Base-by-base conservation (phyloP, 2,329 filamentous ascomycete species). In the Furcasterigmium furcatum region DNA sequence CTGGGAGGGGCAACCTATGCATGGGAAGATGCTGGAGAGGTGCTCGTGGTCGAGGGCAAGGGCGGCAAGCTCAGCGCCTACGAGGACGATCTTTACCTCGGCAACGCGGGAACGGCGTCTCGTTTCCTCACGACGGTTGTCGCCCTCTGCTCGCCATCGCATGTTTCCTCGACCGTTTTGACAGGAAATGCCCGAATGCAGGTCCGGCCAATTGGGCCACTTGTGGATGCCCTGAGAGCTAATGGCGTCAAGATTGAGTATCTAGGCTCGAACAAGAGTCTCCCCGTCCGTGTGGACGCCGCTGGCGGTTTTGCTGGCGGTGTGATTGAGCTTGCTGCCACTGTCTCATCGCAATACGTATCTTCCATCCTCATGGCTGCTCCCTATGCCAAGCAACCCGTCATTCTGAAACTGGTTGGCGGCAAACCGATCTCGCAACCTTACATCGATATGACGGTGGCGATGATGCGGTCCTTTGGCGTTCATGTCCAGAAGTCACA, bases 131-230 rank as follows among this genome's bases (percentile, higher is more conserved):
- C 94, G 1, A 95, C 90, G 1, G 91, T 97, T 20, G 86, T 90
- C 12, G 87, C 91, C 9, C 80, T 99, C 24, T 94, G 91, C 56
- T 77, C 82, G 29, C 79, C 89, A 2, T 76, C 78, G 2, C 71
- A 72, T 13, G 77, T 81, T 13, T 74, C 77, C 16, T 85, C 84
- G 4, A 96, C 88, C 5, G 71, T 96, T 25, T 74, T 99, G 30
- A 99, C 94, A 1, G 94, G 94, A 38, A 99, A 99, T 66, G 84
- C 88, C 9, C 83, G 94, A 44, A 99, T 99, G 94, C 95, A 97
- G 71, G 84, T 92, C 54, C 82, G 94, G 45, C 95, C 95, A 2
- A 96, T 97, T 58, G 92, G 91, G 3, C 86, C 94, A 16, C 79
- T 99, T 12, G 92, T 99, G 12, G 90, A 96, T 61, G 92, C 94